These are phyloP conservation scores for Exserohilum turcica DNA, from an alignment of 2,329 filamentous ascomycete genomes.

Conservation along the genomic window DNA sequence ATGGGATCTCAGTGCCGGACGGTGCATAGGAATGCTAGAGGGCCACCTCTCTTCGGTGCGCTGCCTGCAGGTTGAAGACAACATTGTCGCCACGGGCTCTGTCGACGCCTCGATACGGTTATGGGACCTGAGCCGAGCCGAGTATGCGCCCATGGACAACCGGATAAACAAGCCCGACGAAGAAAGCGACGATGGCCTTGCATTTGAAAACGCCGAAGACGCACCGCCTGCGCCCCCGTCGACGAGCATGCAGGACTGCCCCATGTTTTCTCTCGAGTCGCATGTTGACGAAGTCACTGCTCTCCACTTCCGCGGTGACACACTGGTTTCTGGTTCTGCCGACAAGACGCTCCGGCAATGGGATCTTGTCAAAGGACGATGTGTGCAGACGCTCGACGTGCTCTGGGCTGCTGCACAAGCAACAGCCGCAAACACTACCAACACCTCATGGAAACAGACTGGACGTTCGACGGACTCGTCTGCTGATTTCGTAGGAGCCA, in stretches of 20 bases:
- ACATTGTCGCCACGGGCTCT: conserved; percentile 90
- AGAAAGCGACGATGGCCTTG: conserved; percentile 62
- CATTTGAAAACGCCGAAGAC: conserved; percentile 73
- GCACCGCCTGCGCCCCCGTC: conserved; percentile 69
- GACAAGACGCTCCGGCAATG: conserved; percentile 98
- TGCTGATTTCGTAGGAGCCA: conserved; percentile 89
- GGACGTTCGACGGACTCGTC: conserved; percentile 67
- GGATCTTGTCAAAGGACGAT: conserved; percentile 96
- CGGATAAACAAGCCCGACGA: conserved; percentile 54
- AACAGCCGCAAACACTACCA: conserved; percentile 62
- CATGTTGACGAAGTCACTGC: conserved; percentile 96
- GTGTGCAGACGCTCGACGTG: conserved; percentile 95
- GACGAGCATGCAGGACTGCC: conserved; percentile 86
- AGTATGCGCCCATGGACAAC: conserved; percentile 73
- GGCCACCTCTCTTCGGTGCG: conserved; percentile 94
- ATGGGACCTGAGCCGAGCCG: conserved; percentile 91
- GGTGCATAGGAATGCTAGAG: conserved; percentile 89
- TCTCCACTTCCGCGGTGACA: conserved; percentile 85
- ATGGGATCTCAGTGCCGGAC: conserved; percentile 93
- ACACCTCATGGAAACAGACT: conserved; percentile 73
- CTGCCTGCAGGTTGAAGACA: conserved; percentile 91
- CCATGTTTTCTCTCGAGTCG: conserved; percentile 83
- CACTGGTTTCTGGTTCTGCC: conserved; percentile 90
- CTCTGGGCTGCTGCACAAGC: conserved; percentile 97
- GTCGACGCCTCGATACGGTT: conserved; percentile 92